Evolutionary conservation across 768 basidiomycete genomes (phyloP), one percentile per base, ranked within the genome.

Genomic region (Mycena alexandri): DNA sequence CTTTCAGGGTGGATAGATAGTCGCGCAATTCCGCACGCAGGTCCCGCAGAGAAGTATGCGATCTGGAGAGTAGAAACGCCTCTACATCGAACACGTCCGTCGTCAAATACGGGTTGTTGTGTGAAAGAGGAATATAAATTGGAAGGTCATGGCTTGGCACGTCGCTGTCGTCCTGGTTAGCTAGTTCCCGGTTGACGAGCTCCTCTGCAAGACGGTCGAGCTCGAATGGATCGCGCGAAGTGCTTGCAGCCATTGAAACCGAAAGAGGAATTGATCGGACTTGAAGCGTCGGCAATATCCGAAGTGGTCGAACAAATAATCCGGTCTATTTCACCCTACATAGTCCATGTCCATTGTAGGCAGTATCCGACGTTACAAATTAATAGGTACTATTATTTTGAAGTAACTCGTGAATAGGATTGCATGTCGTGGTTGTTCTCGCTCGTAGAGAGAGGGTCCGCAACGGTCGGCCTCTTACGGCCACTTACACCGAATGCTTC

Each of bases 1-100:
- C 94, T 78, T 97, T 95, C 69, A 99, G 80, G 12, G 85, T 82
- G 0, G 88, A 87, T 66, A 95, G 83, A 77, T 98, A 98, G 58
- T 94, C 90, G 36, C 95, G 87, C 22, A 99, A 83, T 76, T 99
- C 96, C 5, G 88, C 79, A 59, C 96, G 90, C 36, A 98, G 83
- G 77, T 98, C 97, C 34, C 92, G 90, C 21, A 98, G 85, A 12
- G 95, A 93, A 0, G 92, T 92, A 72, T 94, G 90, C 33, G 92
- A 85, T 51, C 96, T 88, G 14, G 94, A 94, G 47, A 96, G 87
- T 4, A 99, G 87, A 79, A 99, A 98, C 1, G 86, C 85, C 74
- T 98, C 95, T 19, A 94, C 90, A 72, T 93, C 83, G 79, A 96
- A 99, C 1, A 81, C 79, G 29, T 87, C 82, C 0, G 89, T 84